Evolutionary conservation across 352 stramenopile species (phyloP).

Genomic region (Phytopythium oedochilum): DNA sequence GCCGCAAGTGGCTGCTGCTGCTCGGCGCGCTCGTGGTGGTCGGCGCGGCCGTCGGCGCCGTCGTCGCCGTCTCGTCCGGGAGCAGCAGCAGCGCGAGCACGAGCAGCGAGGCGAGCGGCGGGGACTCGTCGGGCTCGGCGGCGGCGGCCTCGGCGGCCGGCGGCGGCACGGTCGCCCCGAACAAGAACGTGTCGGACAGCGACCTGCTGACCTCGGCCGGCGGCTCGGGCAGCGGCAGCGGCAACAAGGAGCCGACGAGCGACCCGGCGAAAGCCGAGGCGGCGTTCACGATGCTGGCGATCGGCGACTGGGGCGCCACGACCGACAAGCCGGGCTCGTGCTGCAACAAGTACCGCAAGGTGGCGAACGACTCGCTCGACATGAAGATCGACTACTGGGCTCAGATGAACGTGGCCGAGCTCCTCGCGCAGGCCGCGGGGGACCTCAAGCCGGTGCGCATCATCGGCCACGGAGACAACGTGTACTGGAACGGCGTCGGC

Average conservation of each 20-base stretch:
- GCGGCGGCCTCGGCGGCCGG: background rate
- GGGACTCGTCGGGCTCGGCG: conserved; percentile 10
- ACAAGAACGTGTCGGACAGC: conserved; percentile 42
- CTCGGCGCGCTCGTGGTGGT: conserved; percentile 67
- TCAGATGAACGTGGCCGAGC: conserved; percentile 81
- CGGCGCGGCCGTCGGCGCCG: conserved; percentile 52
- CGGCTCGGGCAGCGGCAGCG: conserved; percentile 18
- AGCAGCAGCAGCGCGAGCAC: conserved; percentile 28
- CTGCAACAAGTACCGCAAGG: conserved; percentile 88
- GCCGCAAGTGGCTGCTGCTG: conserved; percentile 65
- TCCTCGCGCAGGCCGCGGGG: conserved; percentile 62
- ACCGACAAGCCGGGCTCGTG: conserved; percentile 84
- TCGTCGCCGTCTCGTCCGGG: conserved; percentile 49
- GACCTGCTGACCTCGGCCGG: conserved; percentile 32
- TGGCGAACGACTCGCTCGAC: conserved; percentile 68
- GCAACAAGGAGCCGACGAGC: conserved; percentile 39
- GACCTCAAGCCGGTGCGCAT: conserved; percentile 64
- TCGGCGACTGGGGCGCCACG: conserved; percentile 83
- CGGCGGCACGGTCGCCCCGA: conserved; percentile 4
- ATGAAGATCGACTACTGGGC: conserved; percentile 88
- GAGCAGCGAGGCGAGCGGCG: conserved; percentile 13
- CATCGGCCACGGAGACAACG: conserved; percentile 84
- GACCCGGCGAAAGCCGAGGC: conserved; percentile 49
- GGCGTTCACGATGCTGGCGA: conserved; percentile 78
- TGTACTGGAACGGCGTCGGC: conserved; percentile 86